Base-by-base conservation (phyloP, 2,329 filamentous ascomycete genomes). In the Epicoccum sorghinum region DNA sequence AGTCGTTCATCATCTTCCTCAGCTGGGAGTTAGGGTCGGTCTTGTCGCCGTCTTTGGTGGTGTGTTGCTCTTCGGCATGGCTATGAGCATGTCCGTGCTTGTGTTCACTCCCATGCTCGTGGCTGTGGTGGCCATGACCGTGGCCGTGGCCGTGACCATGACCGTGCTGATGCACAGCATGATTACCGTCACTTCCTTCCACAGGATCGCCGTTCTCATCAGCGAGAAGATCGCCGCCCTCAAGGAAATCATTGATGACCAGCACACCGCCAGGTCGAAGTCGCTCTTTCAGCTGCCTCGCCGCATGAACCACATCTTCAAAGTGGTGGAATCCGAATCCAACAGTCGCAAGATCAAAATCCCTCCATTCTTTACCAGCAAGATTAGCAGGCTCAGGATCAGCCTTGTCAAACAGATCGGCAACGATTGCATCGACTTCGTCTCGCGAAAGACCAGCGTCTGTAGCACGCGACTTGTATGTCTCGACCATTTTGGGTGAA, bases 401-500 rank as follows among this genome's bases (percentile, higher is more conserved):
- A 4, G 55, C 27, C 30, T 66, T 66, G 33, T 70, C 62, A 40
- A 76, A 68, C 0, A 80, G 59, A 54, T 80, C 68, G 7, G 75
- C 73, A 4, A 65, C 55, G 0, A 69, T 55, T 27, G 71, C 72
- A 13, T 60, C 54, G 33, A 74, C 66, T 13, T 52, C 55, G 2
- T 52, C 36, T 3, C 43, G 24, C 0, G 61, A 42, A 3, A 73
- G 33, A 7, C 61, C 60, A 8, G 64, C 60, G 7, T 52, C 40
- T 4, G 37, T 47, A 18, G 85, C 86, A 24, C 82, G 79, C 9
- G 76, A 73, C 68, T 91, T 92, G 77, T 88, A 93, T 6, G 80
- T 78, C 0, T 78, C 76, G 4, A 90, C 82, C 89, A 92, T 92
- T 56, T 84, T 84, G 58, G 86, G 81, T 0, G 88, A 88, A 51